Percentiles rank a stretch among this genome's conserved stretches.
Evolutionary conservation across 352 stramenopile species (phyloP).

Genomic region (Phytophthora litchii): DNA sequence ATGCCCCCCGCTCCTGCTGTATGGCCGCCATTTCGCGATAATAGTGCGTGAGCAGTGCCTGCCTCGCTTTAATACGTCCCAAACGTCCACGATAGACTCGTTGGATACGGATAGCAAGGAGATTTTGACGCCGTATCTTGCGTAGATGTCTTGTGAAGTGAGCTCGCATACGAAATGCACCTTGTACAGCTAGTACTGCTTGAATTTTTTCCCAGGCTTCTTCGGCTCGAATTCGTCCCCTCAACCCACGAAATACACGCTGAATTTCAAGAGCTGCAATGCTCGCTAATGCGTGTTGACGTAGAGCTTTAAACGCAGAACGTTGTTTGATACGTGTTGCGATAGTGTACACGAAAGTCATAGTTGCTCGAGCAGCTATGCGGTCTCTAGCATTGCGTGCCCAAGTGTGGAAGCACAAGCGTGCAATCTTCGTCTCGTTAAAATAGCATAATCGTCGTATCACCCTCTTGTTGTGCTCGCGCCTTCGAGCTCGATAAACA

Average conservation of each 20-base stretch:
- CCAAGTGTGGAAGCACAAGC: conserved; percentile 52
- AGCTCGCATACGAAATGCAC: conserved; percentile 68
- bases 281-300: conserved; percentile 44
- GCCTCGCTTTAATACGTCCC: conserved; percentile 45
- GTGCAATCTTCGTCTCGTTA: conserved; percentile 47
- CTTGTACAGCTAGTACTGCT: conserved; percentile 60
- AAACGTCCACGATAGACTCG: conserved; percentile 66
- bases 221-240: conserved; percentile 40
- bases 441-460: conserved; percentile 60
- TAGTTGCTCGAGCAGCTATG: conserved; percentile 38
- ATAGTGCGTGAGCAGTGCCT: conserved; percentile 52
- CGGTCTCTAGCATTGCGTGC: conserved; percentile 36
- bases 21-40: conserved; percentile 62
- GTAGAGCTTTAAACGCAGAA: conserved; percentile 48
- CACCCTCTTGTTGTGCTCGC: conserved; percentile 52
- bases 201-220: conserved; percentile 47
- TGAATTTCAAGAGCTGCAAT: conserved; percentile 74
- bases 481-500: conserved; percentile 52
- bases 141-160: conserved; percentile 56
- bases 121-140: conserved; percentile 44
- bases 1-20: conserved; percentile 56
- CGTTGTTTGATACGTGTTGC: conserved; percentile 41
- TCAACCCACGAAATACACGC: conserved; percentile 55
- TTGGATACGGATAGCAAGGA: conserved; percentile 63
- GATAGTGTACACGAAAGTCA: conserved; percentile 37